Conservation (phyloP, 495 filamentous ascomycete genomes). For the Penicillium longicatenatum region DNA sequence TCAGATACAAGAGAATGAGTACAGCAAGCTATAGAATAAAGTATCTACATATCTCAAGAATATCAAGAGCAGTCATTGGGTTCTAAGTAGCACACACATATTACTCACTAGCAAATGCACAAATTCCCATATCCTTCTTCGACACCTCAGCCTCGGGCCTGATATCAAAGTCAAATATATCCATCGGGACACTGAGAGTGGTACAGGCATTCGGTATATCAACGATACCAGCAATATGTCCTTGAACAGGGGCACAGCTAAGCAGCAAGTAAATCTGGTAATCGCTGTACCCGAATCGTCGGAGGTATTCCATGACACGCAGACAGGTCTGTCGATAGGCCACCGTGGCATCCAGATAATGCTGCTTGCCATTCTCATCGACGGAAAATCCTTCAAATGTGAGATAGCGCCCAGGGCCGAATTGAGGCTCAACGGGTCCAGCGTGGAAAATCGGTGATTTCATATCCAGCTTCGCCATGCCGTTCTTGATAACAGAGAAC, state of each 20-base stretch:
- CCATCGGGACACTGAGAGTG: conserved; percentile 85
- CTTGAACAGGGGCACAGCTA: conserved; percentile 87
- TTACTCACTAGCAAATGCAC: conserved; percentile 63
- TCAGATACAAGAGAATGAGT: conserved; percentile 11
- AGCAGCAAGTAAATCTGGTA: conserved; percentile 92
- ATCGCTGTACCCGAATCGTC: conserved; percentile 72
- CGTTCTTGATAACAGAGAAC: conserved; percentile 84
- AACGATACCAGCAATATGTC: conserved; percentile 91
- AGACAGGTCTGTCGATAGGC: conserved; percentile 88
- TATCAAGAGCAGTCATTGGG: not conserved
- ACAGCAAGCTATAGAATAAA: conserved; percentile 9
- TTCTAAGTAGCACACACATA: too few species aligned
- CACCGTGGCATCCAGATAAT: conserved; percentile 90
- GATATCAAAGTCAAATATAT: conserved; percentile 97
- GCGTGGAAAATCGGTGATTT: conserved; percentile 89
- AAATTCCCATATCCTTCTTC: conserved; percentile 72
- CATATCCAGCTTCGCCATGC: conserved; percentile 73
- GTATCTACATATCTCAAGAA: not conserved
- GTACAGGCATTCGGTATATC: conserved; percentile 89
- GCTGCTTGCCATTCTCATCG: conserved; percentile 87
- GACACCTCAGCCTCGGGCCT: conserved; percentile 63
- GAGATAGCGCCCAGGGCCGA: conserved; percentile 80
- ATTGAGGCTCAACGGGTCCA: conserved; percentile 89
- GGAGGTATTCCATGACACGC: conserved; percentile 82
- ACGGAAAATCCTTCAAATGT: conserved; percentile 97